These are phyloP conservation scores for Aristolochia fimbriata DNA, from an alignment of 164 flowering plant genomes.

Conservation along the genomic window DNA sequence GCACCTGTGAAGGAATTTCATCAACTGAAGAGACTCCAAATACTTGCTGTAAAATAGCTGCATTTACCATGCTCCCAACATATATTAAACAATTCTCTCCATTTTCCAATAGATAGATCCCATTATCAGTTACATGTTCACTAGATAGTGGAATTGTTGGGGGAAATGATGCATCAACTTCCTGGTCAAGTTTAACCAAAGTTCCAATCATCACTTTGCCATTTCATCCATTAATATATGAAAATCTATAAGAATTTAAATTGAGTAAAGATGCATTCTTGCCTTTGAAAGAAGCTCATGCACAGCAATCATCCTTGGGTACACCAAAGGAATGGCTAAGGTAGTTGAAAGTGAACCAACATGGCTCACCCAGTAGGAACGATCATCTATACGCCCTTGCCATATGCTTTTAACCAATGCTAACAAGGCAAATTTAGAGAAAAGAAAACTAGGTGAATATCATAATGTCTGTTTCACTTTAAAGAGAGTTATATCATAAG, in stretches of 20 bases:
- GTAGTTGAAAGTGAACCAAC: slow-evolving; percentile 63
- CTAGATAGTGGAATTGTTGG: slow-evolving; percentile 71
- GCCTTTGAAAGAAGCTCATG: slow-evolving; percentile 66
- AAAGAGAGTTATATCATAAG: no score
- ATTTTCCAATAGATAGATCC: slow-evolving; percentile 87
- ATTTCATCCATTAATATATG: no score
- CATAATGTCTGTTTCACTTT: neutral
- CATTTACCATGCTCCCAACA: slow-evolving; percentile 55
- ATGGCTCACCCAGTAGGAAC: slow-evolving; percentile 76
- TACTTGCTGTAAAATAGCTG: slow-evolving; percentile 43
- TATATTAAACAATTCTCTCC: slow-evolving; percentile 81
- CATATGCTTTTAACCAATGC: slow-evolving; percentile 81
- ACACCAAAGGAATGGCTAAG: slow-evolving; percentile 70
- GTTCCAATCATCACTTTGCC: no score
- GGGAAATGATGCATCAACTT: slow-evolving; percentile 49
- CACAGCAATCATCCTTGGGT: slow-evolving; percentile 79
- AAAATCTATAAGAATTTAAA: neutral
- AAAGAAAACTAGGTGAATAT: neutral
- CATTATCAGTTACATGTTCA: slow-evolving; percentile 75
- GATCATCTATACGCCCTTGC: slow-evolving; percentile 83
- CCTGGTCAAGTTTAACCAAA: slow-evolving; percentile 29
- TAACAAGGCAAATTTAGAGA: slow-evolving; percentile 18
- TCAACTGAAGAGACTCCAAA: slow-evolving; percentile 63
- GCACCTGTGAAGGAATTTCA: slow-evolving; percentile 75
- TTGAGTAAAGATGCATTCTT: slow-evolving; percentile 4